Conservation (phyloP, 2,329 filamentous ascomycete genomes). For the Phaeosphaeriaceae sp. region DNA sequence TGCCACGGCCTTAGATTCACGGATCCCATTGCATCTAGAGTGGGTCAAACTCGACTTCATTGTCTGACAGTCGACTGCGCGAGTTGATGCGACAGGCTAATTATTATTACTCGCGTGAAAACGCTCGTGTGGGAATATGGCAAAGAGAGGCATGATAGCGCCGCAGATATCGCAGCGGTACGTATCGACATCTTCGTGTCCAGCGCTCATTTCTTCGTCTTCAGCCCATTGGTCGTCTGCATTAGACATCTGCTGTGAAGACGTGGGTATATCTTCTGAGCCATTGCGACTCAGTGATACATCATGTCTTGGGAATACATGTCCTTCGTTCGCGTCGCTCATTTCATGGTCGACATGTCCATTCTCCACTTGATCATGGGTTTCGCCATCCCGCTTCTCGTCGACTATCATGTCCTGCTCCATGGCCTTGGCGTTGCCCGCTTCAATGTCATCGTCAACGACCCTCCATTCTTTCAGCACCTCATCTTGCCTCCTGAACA, state of each 20-base stretch:
- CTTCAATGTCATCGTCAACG: conserved; percentile 16
- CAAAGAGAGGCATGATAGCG: conserved; percentile 63
- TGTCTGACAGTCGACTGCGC: no score
- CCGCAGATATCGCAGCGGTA: conserved; percentile 60
- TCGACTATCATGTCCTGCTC: no score
- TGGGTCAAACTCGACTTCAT: no score
- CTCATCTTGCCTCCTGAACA: conserved; percentile 80
- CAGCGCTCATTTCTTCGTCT: conserved; percentile 40
- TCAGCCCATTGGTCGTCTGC: conserved; percentile 36
- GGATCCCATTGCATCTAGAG: no score
- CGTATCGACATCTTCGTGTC: conserved; percentile 15
- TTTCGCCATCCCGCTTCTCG: conserved; percentile 47
- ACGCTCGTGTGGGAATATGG: conserved; percentile 63
- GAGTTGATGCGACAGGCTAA: no score
- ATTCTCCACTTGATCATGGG: conserved; percentile 26
- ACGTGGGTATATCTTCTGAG: conserved; percentile 42
- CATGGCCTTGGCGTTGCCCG: no score
- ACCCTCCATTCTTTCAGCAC: conserved; percentile 72
- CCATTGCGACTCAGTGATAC: conserved; percentile 17
- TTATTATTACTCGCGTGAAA: conserved; percentile 50
- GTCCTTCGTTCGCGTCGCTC: not conserved
- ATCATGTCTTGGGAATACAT: not conserved
- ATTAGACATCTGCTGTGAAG: conserved; percentile 27
- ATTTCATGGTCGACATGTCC: not conserved
- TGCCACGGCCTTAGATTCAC: no score